Base-by-base conservation (phyloP, 176 grass and related monocot genomes). In the Triticum urartu region DNA sequence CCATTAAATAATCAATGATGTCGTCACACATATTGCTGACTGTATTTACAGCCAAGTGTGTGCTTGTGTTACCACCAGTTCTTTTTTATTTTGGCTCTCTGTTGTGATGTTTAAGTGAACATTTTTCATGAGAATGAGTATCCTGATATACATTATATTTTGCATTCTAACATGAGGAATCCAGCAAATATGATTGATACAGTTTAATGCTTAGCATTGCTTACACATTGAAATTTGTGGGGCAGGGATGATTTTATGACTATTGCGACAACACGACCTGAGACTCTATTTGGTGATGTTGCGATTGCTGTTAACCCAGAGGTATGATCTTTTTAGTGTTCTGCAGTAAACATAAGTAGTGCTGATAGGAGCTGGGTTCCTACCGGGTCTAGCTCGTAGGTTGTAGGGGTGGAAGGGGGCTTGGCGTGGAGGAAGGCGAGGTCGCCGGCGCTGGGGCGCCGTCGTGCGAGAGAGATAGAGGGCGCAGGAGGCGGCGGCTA, bases 201-300 rank as follows among this genome's bases (percentile, higher is more conserved):
- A 36, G 9, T 45, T 36, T 79, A 72, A 79, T 72, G 34, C 58
- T 75, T 58, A 87, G 67, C 45, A 67, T 47, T 75, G 43, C 58
- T 75, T 80, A 36, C 21, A 25, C 83, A 76, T 69, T 68, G 59
- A 38, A 79, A 56, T 32, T 65, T 87, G 58, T 91, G 28, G 68
- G 14, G 22, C 67, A 98, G 97, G 84, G 84, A 91, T 75, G 97
- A 98, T 63, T 98, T 91, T 98, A 33, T 98, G 90, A 98, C 94
- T 85, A 95, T 98, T 86, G 96, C 90, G 4, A 98, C 97, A 34
- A 98, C 97, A 79, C 85, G 97, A 38, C 97, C 97, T 26, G 97
- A 98, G 81, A 98, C 97, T 91, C 28, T 98, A 81, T 98, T 98
- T 91, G 97, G 85, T 85, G 97, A 98, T 86, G 93, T 91, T 88